Conservation (phyloP, 2,329 filamentous ascomycete species). For the Ophiostoma perfectum region DNA sequence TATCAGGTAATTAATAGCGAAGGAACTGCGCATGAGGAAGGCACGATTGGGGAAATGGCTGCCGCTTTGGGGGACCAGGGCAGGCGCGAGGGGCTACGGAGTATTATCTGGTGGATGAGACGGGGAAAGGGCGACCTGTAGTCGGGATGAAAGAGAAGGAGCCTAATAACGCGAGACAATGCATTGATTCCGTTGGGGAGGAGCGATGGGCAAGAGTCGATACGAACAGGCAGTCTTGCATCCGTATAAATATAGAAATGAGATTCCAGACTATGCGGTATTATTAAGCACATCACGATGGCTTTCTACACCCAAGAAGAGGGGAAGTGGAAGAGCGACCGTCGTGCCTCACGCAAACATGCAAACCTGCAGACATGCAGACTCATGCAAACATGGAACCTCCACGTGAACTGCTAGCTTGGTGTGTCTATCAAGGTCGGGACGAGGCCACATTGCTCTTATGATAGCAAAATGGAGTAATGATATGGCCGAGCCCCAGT, state of each 20-base stretch:
- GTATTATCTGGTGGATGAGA: background rate
- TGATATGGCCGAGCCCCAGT: background rate
- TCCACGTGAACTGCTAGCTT: background rate
- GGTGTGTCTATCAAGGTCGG: background rate
- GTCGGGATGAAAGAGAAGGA: too few species aligned
- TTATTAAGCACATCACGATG: background rate
- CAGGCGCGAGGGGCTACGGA: background rate
- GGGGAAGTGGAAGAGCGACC: background rate
- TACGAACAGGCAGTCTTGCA: too few species aligned
- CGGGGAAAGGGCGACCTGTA: background rate
- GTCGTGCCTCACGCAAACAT: background rate
- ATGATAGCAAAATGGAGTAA: background rate
- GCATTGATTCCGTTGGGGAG: too few species aligned
- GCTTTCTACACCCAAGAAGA: background rate
- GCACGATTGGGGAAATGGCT: conserved; percentile 13
- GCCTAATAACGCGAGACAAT: too few species aligned
- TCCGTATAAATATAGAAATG: too few species aligned
- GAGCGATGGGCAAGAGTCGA: too few species aligned
- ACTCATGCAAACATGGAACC: background rate
- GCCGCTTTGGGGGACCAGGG: background rate
- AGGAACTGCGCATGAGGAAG: conserved; percentile 4
- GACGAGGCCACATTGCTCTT: conserved; percentile 9
- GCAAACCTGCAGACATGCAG: background rate
- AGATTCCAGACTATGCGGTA: background rate
- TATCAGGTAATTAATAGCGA: conserved; percentile 13